Evolutionary conservation across 2,329 filamentous ascomycete species (phyloP), one percentile per base, ranked within the genome.

Genomic region (Aspergillus ruber): DNA sequence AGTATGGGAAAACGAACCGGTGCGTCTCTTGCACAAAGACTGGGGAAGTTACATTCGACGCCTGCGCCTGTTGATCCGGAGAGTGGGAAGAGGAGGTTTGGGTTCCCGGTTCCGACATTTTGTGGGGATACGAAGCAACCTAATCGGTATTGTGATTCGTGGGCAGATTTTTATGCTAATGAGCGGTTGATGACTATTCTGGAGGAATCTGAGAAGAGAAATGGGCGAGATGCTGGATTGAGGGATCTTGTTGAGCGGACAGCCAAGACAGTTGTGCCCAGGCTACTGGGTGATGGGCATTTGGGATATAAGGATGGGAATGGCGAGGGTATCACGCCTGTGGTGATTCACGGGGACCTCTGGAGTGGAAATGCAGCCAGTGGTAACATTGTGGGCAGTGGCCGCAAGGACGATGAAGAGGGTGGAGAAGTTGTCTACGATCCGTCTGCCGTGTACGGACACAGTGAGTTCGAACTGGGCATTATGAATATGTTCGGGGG

Each of bases 401-500:
- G 54, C 21, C 23, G 55, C 5, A 60, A 21, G 66, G 57, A 63
- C 27, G 69, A 62, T 23, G 68, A 76, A 0, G 76, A 73, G 1
- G 69, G 75, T 0, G 86, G 90, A 55, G 84, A 90, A 54, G 81
- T 95, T 1, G 81, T 95, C 1, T 96, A 83, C 62, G 91, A 96
- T 62, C 83, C 90, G 0, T 85, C 85, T 2, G 79, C 82, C 38
- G 86, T 86, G 53, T 96, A 94, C 62, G 88, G 85, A 1, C 90
- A 96, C 64, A 85, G 79, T 1, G 91, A 97, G 72, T 96, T 85
- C 66, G 91, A 96, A 56, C 72, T 95, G 45, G 91, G 91, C 0
- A 95, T 95, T 56, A 96, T 96, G 90, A 81, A 79, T 44, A 95
- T 96, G 90, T 97, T 96, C 76, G 90, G 90, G 0, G 91, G 91